Evolutionary conservation across 129 eudicot species (phyloP).

Genomic region (Centaurea solstitialis): DNA sequence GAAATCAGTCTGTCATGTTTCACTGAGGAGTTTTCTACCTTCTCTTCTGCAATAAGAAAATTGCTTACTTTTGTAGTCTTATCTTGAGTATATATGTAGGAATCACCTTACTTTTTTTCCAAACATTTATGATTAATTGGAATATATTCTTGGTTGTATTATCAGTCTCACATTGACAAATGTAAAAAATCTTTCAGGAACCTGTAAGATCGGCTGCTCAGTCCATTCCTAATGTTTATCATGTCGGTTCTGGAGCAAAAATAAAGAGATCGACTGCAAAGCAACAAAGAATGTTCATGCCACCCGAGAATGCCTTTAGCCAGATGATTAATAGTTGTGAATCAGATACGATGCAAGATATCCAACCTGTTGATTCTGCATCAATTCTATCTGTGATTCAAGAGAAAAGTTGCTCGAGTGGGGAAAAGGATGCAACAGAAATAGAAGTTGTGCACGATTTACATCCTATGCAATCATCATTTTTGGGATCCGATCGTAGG

Average conservation of each 20-base stretch:
- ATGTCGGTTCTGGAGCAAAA: slow-evolving; percentile 81
- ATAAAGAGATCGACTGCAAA: slow-evolving; percentile 65
- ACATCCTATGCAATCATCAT: slow-evolving; percentile 93
- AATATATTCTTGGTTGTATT: neutral
- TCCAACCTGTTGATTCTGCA: slow-evolving; percentile 69
- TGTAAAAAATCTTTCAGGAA: slow-evolving; percentile 53
- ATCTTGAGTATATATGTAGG: neutral
- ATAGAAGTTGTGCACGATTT: slow-evolving; percentile 39
- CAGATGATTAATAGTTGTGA: slow-evolving; percentile 31
- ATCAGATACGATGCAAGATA: slow-evolving; percentile 30
- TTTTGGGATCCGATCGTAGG: slow-evolving; percentile 91
- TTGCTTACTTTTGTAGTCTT: neutral
- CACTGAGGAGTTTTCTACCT: neutral
- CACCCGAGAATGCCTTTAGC: slow-evolving; percentile 28
- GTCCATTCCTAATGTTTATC: slow-evolving; percentile 45
- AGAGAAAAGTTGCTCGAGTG: slow-evolving; percentile 11
- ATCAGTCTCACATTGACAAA: neutral
- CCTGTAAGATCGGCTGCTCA: slow-evolving; percentile 36
- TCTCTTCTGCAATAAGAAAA: neutral
- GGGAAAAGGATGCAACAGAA: slow-evolving; percentile 27
- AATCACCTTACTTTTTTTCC: neutral
- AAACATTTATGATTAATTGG: neutral
- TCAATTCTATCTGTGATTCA: slow-evolving; percentile 36
- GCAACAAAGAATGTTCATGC: slow-evolving; percentile 20
- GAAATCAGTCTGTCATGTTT: no score